These are phyloP conservation scores for Ormosia semicastrata DNA, from an alignment of 306 rosid genomes.

Conservation along the genomic window DNA sequence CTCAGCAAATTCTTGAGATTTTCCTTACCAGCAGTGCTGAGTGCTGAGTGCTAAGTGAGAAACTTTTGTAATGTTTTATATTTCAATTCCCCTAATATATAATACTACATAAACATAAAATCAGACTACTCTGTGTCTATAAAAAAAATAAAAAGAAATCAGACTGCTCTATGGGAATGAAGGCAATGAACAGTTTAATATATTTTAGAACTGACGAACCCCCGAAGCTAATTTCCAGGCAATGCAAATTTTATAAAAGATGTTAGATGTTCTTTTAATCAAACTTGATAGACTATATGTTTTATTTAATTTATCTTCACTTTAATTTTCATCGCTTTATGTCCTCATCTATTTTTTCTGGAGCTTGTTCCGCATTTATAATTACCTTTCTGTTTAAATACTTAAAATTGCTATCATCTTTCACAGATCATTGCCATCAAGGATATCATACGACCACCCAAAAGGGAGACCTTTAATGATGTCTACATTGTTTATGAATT, in stretches of 20 bases:
- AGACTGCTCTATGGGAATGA: background rate
- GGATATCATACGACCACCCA: constrained; percentile 46
- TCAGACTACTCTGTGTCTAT: background rate
- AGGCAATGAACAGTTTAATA: background rate
- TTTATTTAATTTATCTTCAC: background rate
- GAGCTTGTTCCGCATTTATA: background rate
- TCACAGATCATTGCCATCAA: constrained; percentile 49
- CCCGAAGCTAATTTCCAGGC: background rate
- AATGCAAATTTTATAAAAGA: background rate
- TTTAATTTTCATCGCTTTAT: background rate
- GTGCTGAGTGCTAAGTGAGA: constrained; percentile 9
- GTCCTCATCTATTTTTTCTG: background rate
- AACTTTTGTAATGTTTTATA: background rate
- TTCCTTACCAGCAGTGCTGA: background rate
- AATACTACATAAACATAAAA: background rate
- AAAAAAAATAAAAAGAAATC: background rate
- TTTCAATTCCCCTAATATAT: background rate
- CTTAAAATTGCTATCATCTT: constrained; percentile 26
- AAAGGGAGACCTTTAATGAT: constrained; percentile 42
- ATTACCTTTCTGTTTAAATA: constrained; percentile 17
- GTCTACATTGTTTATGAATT: constrained; percentile 49
- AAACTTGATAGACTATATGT: background rate
- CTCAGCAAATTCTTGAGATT: background rate
- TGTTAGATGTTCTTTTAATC: background rate
- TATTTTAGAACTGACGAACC: constrained; percentile 3